These are phyloP conservation scores for Oryza meridionalis DNA, from an alignment of 176 grass and related monocot species.

Conservation along the genomic window DNA sequence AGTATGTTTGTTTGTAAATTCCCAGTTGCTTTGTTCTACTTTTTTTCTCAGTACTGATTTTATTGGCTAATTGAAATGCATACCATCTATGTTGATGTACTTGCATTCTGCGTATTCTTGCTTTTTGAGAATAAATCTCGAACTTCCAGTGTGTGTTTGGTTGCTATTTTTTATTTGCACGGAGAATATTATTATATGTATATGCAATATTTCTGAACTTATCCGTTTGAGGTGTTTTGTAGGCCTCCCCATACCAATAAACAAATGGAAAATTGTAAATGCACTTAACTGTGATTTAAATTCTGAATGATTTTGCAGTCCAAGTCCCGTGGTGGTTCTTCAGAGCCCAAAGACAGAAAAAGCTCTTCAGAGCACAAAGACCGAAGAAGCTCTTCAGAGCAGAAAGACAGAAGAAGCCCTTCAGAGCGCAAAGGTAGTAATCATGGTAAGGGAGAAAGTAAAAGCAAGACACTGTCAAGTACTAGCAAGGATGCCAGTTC, in stretches of 20 bases:
- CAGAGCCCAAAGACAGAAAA: conserved; percentile 29
- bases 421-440: conserved; percentile 23
- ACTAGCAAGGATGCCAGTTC: conserved; percentile 31
- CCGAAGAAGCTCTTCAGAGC: conserved; percentile 30
- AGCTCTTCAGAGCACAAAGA: conserved; percentile 21
- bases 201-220: conserved; percentile 14
- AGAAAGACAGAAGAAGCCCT: conserved; percentile 21
- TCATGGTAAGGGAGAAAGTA: conserved; percentile 34
- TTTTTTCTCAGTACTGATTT: neutral
- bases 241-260: neutral
- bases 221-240: neutral
- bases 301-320: conserved; percentile 37
- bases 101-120: neutral
- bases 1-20: neutral
- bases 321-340: conserved; percentile 35
- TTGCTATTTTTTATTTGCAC: neutral
- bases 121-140: neutral
- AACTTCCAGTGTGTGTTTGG: neutral
- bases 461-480: conserved; percentile 29
- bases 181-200: neutral
- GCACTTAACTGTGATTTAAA: neutral
- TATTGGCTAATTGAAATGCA: neutral
- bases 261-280: neutral
- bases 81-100: neutral
- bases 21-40: neutral